phyloP scores from a whole-genome alignment of 148 eudicot genomes.

The Salicornia ramosissima region DNA sequence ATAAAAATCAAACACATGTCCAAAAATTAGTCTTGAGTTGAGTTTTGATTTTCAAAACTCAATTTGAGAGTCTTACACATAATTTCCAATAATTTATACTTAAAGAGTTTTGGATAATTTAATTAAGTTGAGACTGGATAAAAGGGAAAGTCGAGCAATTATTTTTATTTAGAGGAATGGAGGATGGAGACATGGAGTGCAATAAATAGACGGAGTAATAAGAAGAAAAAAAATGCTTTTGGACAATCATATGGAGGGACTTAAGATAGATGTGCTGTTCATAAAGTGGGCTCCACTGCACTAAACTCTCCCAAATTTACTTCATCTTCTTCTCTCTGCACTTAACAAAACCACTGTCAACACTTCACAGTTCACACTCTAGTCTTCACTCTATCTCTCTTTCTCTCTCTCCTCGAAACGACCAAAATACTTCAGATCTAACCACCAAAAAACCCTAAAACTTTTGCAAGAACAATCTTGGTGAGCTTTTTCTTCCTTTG shows the following conservation, averaged over 20 bases:
- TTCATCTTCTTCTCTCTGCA: not conserved
- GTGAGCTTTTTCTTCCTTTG: constrained; percentile 13
- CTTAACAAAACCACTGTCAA: constrained; percentile 11
- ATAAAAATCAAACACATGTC: too few species aligned
- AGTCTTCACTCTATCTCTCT: constrained; percentile 11
- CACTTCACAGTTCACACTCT: not conserved
- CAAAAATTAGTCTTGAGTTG: too few species aligned
- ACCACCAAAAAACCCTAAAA: constrained; percentile 8
- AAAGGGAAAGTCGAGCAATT: too few species aligned
- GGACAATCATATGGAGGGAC: constrained; percentile 27
- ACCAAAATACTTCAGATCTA: constrained; percentile 31
- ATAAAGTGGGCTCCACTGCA: constrained; percentile 18
- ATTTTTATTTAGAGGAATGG: too few species aligned
- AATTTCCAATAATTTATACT: too few species aligned
- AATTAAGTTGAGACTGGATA: too few species aligned
- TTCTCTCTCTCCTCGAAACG: constrained; percentile 23
- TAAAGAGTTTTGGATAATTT: too few species aligned
- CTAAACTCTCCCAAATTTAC: constrained; percentile 12
- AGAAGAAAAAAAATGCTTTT: not conserved
- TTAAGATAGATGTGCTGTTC: constrained; percentile 10
- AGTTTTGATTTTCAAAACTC: too few species aligned
- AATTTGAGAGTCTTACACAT: too few species aligned
- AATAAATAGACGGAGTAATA: too few species aligned
- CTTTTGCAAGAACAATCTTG: constrained; percentile 9
- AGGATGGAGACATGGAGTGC: too few species aligned